These are phyloP conservation scores for Ormosia semicastrata DNA, from an alignment of 306 rosid genomes.

Conservation along the genomic window DNA sequence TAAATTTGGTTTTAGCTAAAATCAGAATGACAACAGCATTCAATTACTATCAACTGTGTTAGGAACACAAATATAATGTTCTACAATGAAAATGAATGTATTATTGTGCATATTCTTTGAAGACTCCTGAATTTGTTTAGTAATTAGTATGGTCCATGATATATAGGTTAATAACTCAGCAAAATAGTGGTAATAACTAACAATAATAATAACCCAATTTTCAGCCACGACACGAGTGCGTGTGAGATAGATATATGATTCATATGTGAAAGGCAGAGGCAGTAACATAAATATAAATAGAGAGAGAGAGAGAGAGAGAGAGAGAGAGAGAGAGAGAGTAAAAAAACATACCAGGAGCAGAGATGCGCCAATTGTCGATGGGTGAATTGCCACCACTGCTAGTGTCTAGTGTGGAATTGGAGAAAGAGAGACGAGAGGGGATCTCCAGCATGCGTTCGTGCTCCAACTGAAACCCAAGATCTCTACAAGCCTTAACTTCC, in stretches of 20 bases:
- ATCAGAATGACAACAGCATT: neutral
- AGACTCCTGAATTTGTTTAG: neutral
- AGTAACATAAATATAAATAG: neutral
- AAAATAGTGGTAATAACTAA: too few relatives aligned
- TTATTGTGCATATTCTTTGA: neutral
- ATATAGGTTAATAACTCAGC: neutral
- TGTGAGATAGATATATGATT: too few relatives aligned
- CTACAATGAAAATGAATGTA: too few relatives aligned
- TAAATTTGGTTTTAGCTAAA: neutral
- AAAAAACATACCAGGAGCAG: conserved; percentile 56
- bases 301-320: too few relatives aligned
- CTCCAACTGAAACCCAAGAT: conserved; percentile 86
- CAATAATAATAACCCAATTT: neutral
- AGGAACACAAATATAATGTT: neutral
- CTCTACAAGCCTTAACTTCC: conserved; percentile 89
- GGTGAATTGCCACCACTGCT: conserved; percentile 84
- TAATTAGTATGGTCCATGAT: neutral
- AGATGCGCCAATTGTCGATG: conserved; percentile 72
- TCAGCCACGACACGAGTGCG: too few relatives aligned
- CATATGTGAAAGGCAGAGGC: too few relatives aligned
- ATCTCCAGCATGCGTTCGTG: conserved; percentile 45
- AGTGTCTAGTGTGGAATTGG: conserved; percentile 48
- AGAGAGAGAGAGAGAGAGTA: too few relatives aligned
- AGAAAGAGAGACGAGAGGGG: conserved; percentile 44
- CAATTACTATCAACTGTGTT: neutral